Conservation (phyloP, 1,139 yeast species). For the Debaryomyces psychrophilus region DNA sequence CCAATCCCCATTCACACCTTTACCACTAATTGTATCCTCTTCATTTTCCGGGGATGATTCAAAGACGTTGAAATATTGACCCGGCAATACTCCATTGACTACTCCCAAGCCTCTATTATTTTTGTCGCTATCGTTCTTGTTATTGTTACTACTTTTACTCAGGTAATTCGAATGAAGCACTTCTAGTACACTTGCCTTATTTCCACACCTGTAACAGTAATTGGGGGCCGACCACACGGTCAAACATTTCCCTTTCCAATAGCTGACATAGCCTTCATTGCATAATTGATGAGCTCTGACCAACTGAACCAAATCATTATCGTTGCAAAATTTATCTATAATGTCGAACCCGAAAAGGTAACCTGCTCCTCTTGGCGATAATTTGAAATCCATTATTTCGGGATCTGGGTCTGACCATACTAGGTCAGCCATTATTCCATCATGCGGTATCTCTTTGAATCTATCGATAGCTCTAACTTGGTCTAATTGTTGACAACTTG, state of each 20-base stretch:
- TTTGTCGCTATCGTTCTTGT: constrained; percentile 16
- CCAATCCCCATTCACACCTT: constrained; percentile 39
- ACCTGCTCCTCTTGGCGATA: constrained; percentile 97
- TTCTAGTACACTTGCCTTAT: constrained; percentile 91
- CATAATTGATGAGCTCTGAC: constrained; percentile 95
- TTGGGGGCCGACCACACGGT: constrained; percentile 99
- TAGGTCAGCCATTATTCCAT: constrained; percentile 98
- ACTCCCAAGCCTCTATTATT: constrained; percentile 17
- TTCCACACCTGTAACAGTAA: constrained; percentile 95
- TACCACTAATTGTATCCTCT: constrained; percentile 46
- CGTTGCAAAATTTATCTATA: constrained; percentile 79
- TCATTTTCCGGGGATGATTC: constrained; percentile 94
- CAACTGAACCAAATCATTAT: constrained; percentile 79
- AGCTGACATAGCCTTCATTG: constrained; percentile 91
- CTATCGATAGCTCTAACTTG: constrained; percentile 89
- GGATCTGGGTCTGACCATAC: constrained; percentile 99
- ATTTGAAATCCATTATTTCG: constrained; percentile 76
- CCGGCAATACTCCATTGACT: constrained; percentile 34
- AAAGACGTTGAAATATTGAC: constrained; percentile 82
- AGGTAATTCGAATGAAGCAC: constrained; percentile 46
- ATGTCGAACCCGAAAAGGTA: constrained; percentile 93
- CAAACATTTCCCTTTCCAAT: constrained; percentile 86
- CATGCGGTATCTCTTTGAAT: constrained; percentile 94
- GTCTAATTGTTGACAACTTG: constrained; percentile 90
- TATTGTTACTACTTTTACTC: constrained; percentile 17